phyloP scores from a whole-genome alignment of 495 filamentous ascomycete species.

The Staphylotrichum tortipilum region DNA sequence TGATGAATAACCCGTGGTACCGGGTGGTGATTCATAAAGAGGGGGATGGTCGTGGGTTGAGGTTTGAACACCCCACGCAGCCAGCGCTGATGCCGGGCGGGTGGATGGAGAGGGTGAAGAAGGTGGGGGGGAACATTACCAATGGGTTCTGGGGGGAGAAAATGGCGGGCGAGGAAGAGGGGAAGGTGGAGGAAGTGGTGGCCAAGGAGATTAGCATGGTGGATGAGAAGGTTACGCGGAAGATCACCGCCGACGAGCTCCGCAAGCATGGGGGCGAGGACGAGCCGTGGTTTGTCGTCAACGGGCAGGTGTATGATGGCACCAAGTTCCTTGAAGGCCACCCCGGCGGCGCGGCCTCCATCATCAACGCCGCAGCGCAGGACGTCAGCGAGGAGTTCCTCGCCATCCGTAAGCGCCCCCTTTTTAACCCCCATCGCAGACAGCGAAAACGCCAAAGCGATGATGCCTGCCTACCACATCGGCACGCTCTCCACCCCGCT shows the following conservation, averaged over 20 bases:
- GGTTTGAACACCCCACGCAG: conserved; percentile 88
- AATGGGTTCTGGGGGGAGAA: conserved; percentile 88
- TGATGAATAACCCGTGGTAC: conserved; percentile 99
- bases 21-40: conserved; percentile 72
- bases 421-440: conserved; percentile 41
- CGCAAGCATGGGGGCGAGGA: conserved; percentile 56
- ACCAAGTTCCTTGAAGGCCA: conserved; percentile 76
- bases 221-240: conserved; percentile 53
- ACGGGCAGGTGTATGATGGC: conserved; percentile 89
- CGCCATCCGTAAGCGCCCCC: conserved; percentile 67
- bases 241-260: conserved; percentile 65
- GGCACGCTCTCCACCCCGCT: conserved; percentile 59
- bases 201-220: conserved; percentile 73
- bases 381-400: conserved; percentile 93
- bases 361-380: conserved; percentile 71
- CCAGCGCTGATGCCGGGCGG: conserved; percentile 71
- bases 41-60: conserved; percentile 48
- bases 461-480: conserved; percentile 88
- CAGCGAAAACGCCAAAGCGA: conserved; percentile 82
- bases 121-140: conserved; percentile 67
- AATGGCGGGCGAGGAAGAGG: conserved; percentile 47
- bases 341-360: conserved; percentile 84
- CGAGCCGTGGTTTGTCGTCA: conserved; percentile 84
- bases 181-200: conserved; percentile 27
- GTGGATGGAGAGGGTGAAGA: conserved; percentile 97